Base-by-base conservation (phyloP, 257 asterid genomes). In the Rauvolfia tetraphylla region DNA sequence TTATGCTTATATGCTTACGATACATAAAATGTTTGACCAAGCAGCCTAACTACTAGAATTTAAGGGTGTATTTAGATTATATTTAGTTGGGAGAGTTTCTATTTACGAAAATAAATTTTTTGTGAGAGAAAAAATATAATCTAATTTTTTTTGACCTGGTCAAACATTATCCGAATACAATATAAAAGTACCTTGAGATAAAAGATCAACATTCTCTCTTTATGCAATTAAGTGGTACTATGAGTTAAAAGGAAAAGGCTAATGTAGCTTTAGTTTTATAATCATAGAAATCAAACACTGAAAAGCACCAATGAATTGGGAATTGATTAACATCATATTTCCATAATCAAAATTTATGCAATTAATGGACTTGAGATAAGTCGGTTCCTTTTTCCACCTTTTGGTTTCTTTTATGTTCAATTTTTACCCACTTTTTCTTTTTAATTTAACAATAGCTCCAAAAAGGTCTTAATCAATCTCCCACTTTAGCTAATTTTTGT, bases 401-500 rank as follows among this genome's bases (percentile, higher is more conserved):
- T 53, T 18, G 18, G 3, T 66, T 34, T 65, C n/a, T n/a, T 56
- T 23, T 56, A 56, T 56, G 3, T 56, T 56, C n/a, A 6, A 51
- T 7, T 11, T 20, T 63, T 2, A 9, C 69, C 10, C 25, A 46
- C 1, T 46, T 46, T 46, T 11, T 46, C 10, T 46, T 46, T 46
- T 31, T 3, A 17, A 6, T 63, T 33, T n/a, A 56, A 7, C 13
- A 56, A 56, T 7, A 56, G 63, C 72, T 65, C 46, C 48, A 34
- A 67, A 66, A 51, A 38, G 25, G 44, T 41, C 18, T 38, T 54
- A 3, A 76, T 18, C 29, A 68, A 68, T 68, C n/a, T 22, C 61
- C 46, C 57, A 76, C 76, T 71, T 58, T 70, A 7, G 27, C 29
- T 77, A 38, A 17, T 67, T 53, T 65, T 75, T 29, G 4, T 56